Conservation (phyloP, 306 rosid genomes). For the Glycine soja region DNA sequence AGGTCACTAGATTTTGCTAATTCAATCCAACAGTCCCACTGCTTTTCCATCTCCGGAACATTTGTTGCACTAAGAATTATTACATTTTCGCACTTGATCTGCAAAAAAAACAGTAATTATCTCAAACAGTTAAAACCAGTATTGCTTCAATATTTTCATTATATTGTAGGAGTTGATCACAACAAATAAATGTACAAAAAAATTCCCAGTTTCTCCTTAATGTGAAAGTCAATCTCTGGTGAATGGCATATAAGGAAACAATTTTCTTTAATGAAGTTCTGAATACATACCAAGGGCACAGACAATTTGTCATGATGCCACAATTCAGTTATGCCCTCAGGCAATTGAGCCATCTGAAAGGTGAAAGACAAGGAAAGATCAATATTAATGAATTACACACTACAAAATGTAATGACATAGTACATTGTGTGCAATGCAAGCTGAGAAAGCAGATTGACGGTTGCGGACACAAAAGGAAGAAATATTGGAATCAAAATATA, state of each 20-base stretch:
- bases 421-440: slow-evolving; percentile 32
- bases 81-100: slow-evolving; percentile 93
- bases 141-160: slow-evolving; percentile 27
- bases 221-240: slow-evolving; percentile 25
- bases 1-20: slow-evolving; percentile 64
- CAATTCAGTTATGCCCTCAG: slow-evolving; percentile 93
- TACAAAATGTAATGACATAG: slow-evolving; percentile 23
- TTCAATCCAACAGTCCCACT: slow-evolving; percentile 91
- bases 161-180: slow-evolving; percentile 6
- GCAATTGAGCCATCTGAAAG: slow-evolving; percentile 96
- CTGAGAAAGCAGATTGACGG: neutral
- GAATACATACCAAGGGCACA: slow-evolving; percentile 82
- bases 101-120: slow-evolving; percentile 46
- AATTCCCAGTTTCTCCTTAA: slow-evolving; percentile 24
- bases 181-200: slow-evolving; percentile 2
- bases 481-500: slow-evolving; percentile 17
- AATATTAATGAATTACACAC: slow-evolving; percentile 40
- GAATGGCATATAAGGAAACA: slow-evolving; percentile 30
- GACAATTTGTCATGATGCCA: slow-evolving; percentile 82
- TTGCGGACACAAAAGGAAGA: slow-evolving; percentile 35
- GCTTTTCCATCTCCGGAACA: slow-evolving; percentile 68
- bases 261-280: slow-evolving; percentile 34
- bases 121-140: slow-evolving; percentile 26
- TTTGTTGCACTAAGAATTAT: slow-evolving; percentile 75
- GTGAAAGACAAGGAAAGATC: slow-evolving; percentile 45